These are phyloP conservation scores for Lichtheimia ramosa DNA, from an alignment of 371 early-diverging fungal species.

Conservation along the genomic window DNA sequence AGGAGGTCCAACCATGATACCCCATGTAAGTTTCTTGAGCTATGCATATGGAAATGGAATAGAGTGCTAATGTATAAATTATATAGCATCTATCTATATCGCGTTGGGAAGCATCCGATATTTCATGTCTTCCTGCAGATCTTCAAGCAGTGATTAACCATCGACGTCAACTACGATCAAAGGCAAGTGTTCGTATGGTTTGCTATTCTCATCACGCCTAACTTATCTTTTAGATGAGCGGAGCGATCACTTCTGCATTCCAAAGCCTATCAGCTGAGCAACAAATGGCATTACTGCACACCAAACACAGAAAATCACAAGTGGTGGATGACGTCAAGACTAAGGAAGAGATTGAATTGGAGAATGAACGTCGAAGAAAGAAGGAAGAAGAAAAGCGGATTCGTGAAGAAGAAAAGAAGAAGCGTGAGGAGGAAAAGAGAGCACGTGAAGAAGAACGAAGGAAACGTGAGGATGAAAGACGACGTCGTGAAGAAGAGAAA, in stretches of 20 bases:
- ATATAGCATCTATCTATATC: constrained; percentile 43
- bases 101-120: constrained; percentile 62
- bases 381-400: constrained; percentile 20
- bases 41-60: not conserved
- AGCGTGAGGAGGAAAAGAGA: constrained; percentile 19
- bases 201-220: not conserved
- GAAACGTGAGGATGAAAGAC: constrained; percentile 37
- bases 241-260: constrained; percentile 7
- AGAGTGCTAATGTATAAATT: not conserved
- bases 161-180: constrained; percentile 29
- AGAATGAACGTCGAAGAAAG: constrained; percentile 21
- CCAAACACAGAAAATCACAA: constrained; percentile 19
- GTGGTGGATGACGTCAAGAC: constrained; percentile 7
- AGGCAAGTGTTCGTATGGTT: constrained; percentile 15
- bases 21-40: constrained; percentile 9
- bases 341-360: constrained; percentile 22
- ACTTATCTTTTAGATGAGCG: constrained; percentile 21
- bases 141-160: constrained; percentile 19
- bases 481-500: constrained; percentile 40
- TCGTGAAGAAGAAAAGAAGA: constrained; percentile 16
- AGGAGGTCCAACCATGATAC: constrained; percentile 17
- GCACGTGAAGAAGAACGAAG: constrained; percentile 44
- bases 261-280: constrained; percentile 15
- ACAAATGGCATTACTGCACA: constrained; percentile 14
- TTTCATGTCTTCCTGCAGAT: constrained; percentile 34